These are phyloP conservation scores for Eucalyptus tenuipes DNA, from an alignment of 345 rosid species.

Conservation along the genomic window DNA sequence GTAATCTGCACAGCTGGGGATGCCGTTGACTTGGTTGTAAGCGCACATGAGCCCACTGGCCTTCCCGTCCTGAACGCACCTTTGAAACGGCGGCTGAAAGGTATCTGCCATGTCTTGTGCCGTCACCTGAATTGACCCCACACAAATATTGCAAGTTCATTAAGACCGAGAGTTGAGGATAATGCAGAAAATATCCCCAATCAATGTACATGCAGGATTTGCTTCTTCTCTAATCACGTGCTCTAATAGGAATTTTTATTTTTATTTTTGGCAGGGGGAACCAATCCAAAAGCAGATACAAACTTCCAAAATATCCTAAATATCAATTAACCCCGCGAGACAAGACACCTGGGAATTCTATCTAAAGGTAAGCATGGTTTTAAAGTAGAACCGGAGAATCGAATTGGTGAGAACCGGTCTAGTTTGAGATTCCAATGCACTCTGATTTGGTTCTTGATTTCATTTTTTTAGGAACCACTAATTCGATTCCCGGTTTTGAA, in stretches of 20 bases:
- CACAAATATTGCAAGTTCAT: neutral
- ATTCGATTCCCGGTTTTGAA: fast-evolving
- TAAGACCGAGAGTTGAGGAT: neutral
- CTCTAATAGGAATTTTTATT: neutral
- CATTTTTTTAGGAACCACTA: fast-evolving
- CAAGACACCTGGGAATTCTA: neutral
- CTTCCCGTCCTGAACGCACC: constrained; percentile 51
- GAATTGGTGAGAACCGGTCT: fast-evolving
- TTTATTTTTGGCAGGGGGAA: neutral
- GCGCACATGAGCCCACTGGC: constrained; percentile 91
- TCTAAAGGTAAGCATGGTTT: too few relatives aligned
- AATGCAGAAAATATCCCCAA: neutral
- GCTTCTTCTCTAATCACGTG: neutral
- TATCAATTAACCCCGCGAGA: neutral
- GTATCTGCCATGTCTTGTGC: constrained; percentile 73
- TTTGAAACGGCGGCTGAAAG: constrained; percentile 73
- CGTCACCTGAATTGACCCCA: constrained; percentile 30
- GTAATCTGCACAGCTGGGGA: constrained; percentile 63
- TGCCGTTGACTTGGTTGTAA: constrained; percentile 68
- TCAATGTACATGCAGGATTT: neutral
- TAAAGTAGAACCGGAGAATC: fast-evolving
- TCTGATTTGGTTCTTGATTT: fast-evolving
- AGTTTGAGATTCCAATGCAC: too few relatives aligned
- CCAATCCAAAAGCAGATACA: neutral
- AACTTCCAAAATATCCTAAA: neutral